Evolutionary conservation across 2,329 filamentous ascomycete species (phyloP).

Genomic region (Furcasterigmium furcatum): DNA sequence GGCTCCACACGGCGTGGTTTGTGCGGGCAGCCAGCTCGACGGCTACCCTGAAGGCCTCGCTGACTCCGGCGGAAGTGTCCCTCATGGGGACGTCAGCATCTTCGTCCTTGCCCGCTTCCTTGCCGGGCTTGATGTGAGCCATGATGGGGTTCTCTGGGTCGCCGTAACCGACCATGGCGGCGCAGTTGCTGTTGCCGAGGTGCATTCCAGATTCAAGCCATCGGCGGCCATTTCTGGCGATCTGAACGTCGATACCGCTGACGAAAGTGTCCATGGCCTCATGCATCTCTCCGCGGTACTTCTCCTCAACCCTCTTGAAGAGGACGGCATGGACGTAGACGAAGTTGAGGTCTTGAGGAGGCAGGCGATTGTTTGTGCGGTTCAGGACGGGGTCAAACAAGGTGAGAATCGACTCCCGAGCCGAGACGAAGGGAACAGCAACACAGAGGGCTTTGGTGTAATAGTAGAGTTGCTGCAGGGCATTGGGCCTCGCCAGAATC

Average conservation of each 20-base stretch:
- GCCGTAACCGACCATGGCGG: conserved; percentile 51
- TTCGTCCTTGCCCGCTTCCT: conserved; percentile 14
- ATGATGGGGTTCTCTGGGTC: conserved; percentile 2
- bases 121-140: conserved; percentile 1
- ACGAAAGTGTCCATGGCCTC: conserved; percentile 46
- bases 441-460: conserved; percentile 71
- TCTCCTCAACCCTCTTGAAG: conserved; percentile 47
- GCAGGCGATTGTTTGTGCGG: conserved; percentile 28
- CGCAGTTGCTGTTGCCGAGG: conserved; percentile 54
- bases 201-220: conserved; percentile 54
- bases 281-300: conserved; percentile 37
- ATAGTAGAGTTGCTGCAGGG: conserved; percentile 68
- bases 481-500: conserved; percentile 68
- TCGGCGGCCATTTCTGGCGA: conserved; percentile 44
- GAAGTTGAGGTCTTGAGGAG: conserved; percentile 54
- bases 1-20: conserved; percentile 42
- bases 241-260: conserved; percentile 50
- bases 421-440: conserved; percentile 62
- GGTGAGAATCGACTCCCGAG: conserved; percentile 66
- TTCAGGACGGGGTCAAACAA: conserved; percentile 59
- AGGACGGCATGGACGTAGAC: conserved; percentile 63
- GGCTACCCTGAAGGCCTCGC: conserved; percentile 25
- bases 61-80: conserved; percentile 11
- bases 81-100: conserved; percentile 15
- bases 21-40: conserved; percentile 39